A percentile compares a stretch with the other conserved stretches of the same genome.
Conservation (phyloP, 148 eudicot species). For the Chenopodium quinoa region DNA sequence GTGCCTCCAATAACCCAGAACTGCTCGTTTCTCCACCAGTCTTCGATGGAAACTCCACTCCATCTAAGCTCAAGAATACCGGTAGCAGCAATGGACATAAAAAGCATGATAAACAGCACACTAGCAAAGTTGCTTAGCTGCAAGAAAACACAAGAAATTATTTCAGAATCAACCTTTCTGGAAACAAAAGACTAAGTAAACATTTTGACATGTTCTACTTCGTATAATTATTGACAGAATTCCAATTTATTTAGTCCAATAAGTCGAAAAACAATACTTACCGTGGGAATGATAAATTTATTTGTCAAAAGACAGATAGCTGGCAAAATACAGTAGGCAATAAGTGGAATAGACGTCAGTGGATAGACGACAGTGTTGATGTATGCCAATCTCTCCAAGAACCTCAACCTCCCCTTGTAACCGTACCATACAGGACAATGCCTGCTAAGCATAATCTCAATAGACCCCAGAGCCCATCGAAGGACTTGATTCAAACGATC, state of each 20-base stretch:
- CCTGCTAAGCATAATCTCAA: conserved; percentile 66
- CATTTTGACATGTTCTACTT: neutral
- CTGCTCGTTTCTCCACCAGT: conserved; percentile 94
- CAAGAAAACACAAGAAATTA: conserved; percentile 4
- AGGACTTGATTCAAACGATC: conserved; percentile 78
- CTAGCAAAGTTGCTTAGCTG: conserved; percentile 86
- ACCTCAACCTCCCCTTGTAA: conserved; percentile 52
- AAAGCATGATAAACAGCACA: conserved; percentile 70
- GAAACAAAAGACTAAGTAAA: neutral
- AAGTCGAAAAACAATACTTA: conserved; percentile 8
- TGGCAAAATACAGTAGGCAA: conserved; percentile 67
- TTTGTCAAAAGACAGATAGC: conserved; percentile 64
- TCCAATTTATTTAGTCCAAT: neutral
- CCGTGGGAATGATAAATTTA: conserved; percentile 51
- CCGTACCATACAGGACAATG: conserved; percentile 85
- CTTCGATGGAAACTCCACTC: conserved; percentile 78
- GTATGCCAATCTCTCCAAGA: conserved; percentile 68
- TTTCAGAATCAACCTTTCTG: neutral
- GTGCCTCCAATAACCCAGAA: conserved; percentile 94
- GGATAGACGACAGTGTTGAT: conserved; percentile 77
- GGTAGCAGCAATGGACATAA: conserved; percentile 64
- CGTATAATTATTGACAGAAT: neutral
- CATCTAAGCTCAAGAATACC: conserved; percentile 73
- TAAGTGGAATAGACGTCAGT: conserved; percentile 58
- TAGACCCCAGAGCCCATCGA: conserved; percentile 76